Conservation (phyloP, 768 basidiomycete species). For the Pulveroboletus sp. region DNA sequence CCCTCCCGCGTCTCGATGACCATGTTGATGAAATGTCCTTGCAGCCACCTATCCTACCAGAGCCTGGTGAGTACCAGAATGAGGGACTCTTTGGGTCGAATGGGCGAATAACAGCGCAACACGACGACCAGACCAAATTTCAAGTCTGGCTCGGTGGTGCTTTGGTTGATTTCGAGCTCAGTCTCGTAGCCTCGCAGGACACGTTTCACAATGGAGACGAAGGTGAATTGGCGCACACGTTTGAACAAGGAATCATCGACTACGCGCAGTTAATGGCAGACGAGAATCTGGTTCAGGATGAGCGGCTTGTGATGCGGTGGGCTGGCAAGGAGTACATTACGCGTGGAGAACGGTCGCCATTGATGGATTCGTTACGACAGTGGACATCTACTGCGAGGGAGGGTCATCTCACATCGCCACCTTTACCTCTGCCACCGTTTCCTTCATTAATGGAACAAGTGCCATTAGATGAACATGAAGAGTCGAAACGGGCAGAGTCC, state of each 20-base stretch:
- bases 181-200: constrained; percentile 45
- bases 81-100: constrained; percentile 41
- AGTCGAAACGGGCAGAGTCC: constrained; percentile 34
- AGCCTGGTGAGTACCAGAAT: constrained; percentile 2
- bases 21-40: constrained; percentile 21
- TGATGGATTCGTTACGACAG: constrained; percentile 70
- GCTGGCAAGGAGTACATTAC: constrained; percentile 72
- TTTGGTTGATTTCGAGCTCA: constrained; percentile 70
- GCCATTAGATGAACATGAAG: constrained; percentile 17
- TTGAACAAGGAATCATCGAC: constrained; percentile 61
- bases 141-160: constrained; percentile 61
- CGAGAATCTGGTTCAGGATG: constrained; percentile 55
- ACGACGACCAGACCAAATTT: constrained; percentile 60
- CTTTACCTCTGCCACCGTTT: constrained; percentile 4
- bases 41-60: not conserved
- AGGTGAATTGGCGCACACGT: constrained; percentile 52
- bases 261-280: constrained; percentile 68
- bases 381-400: constrained; percentile 43
- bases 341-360: constrained; percentile 68
- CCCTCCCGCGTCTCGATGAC: constrained; percentile 20
- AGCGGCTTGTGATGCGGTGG: constrained; percentile 74
- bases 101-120: constrained; percentile 57
- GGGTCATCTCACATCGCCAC: constrained; percentile 16
- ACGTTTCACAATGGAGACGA: constrained; percentile 40
- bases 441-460: constrained; percentile 30